These are phyloP conservation scores for Aspergillus candidus DNA, from an alignment of 2,329 filamentous ascomycete species.

Conservation along the genomic window DNA sequence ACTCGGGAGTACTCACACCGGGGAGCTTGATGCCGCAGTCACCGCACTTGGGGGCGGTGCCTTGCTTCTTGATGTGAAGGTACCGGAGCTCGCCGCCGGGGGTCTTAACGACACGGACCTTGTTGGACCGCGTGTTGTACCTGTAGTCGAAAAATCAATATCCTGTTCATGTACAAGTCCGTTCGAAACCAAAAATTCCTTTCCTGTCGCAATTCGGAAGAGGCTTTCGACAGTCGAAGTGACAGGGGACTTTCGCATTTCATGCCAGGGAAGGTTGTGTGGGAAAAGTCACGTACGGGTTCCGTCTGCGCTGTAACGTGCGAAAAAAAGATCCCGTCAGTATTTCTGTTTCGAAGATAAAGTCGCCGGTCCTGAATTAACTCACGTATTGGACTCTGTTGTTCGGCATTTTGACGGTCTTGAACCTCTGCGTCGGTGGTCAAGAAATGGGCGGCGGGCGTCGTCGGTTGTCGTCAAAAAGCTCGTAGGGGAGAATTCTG, in stretches of 20 bases:
- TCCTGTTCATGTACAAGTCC: constrained; percentile 5
- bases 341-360: constrained; percentile 7
- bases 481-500: constrained; percentile 33
- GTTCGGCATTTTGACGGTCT: constrained; percentile 48
- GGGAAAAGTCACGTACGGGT: constrained; percentile 58
- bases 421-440: constrained; percentile 37
- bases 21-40: constrained; percentile 97
- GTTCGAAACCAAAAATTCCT: not conserved
- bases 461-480: constrained; percentile 40
- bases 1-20: constrained; percentile 68
- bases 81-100: constrained; percentile 92
- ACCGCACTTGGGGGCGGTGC: constrained; percentile 96
- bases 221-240: constrained; percentile 12
- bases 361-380: constrained; percentile 6
- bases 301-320: constrained; percentile 60
- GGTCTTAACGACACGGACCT: constrained; percentile 91
- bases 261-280: constrained; percentile 13
- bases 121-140: constrained; percentile 98
- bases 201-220: constrained; percentile 9
- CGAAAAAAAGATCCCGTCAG: constrained; percentile 22
- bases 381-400: constrained; percentile 48
- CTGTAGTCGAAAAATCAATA: constrained; percentile 46
- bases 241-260: constrained; percentile 14
- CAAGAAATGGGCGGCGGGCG: constrained; percentile 35
- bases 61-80: constrained; percentile 99